A percentile compares a stretch with the other conserved stretches of the same genome.
phyloP scores from a whole-genome alignment of 1,284 basidiomycete species.

The Cryptococcus maquisensis region DNA sequence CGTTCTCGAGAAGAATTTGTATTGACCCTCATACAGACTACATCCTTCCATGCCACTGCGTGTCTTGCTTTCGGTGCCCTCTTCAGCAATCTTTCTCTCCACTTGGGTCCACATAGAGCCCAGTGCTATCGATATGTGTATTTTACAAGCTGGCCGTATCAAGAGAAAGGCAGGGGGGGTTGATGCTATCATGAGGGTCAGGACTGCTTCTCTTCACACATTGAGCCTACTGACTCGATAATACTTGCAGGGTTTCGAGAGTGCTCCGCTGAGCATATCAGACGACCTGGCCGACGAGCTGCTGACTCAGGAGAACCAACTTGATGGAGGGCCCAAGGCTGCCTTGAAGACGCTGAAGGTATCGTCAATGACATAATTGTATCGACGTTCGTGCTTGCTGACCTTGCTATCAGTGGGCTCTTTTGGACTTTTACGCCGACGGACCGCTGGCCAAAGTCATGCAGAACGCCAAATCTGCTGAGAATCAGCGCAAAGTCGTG shows the following conservation, averaged over 20 bases:
- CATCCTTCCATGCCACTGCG: conserved; percentile 27
- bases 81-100: conserved; percentile 26
- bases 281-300: conserved; percentile 1
- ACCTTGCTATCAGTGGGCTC: conserved; percentile 21
- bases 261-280: conserved; percentile 16
- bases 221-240: not conserved
- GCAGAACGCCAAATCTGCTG: not conserved
- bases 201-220: not conserved
- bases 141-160: conserved; percentile 20
- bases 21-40: conserved; percentile 14
- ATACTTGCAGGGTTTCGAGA: not conserved
- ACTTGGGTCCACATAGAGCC: conserved; percentile 32
- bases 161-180: conserved; percentile 17
- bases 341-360: conserved; percentile 35
- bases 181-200: conserved; percentile 29
- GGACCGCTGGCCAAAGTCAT: conserved; percentile 22
- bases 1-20: not conserved
- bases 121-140: conserved; percentile 29
- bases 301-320: conserved; percentile 11
- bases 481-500: conserved; percentile 7
- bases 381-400: not conserved
- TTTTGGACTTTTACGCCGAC: conserved; percentile 28
- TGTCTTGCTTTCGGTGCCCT: conserved; percentile 37
- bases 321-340: conserved; percentile 26
- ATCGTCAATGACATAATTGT: not conserved